Percentiles rank a stretch among this genome's conserved stretches.
phyloP scores from a whole-genome alignment of 73 alveolate species.

The Stentor roeselii region DNA sequence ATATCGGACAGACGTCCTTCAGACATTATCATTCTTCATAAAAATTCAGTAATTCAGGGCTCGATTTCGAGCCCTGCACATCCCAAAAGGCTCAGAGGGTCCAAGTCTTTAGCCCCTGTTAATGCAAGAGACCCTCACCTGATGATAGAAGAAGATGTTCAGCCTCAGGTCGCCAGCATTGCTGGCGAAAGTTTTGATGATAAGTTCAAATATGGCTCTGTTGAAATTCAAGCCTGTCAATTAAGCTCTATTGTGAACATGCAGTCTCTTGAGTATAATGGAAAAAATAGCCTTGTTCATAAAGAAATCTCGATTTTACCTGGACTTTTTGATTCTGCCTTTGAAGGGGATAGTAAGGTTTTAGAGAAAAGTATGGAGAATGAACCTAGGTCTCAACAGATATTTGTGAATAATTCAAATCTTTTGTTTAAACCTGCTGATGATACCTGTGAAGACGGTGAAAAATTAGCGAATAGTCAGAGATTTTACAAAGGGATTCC shows the following conservation, averaged over 20 bases:
- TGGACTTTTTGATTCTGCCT: no score
- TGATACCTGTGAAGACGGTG: background rate
- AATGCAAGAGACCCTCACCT: background rate
- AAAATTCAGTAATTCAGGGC: background rate
- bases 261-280: background rate
- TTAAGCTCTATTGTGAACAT: background rate
- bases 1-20: background rate
- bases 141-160: background rate
- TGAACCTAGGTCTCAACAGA: background rate
- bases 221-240: background rate
- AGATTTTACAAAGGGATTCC: background rate
- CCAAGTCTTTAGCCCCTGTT: background rate
- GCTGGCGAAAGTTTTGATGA: background rate
- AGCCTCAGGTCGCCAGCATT: background rate
- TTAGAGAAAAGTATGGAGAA: no score
- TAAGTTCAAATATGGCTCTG: background rate
- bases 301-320: no score
- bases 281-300: background rate
- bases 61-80: background rate
- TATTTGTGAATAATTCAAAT: background rate
- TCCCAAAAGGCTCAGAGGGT: background rate
- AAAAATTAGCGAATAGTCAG: background rate
- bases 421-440: background rate
- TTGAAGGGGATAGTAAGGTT: no score
- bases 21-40: background rate